Percentiles rank a stretch among this genome's conserved stretches.
phyloP scores from a whole-genome alignment of 2,329 filamentous ascomycete genomes.

The Fusarium sp. region DNA sequence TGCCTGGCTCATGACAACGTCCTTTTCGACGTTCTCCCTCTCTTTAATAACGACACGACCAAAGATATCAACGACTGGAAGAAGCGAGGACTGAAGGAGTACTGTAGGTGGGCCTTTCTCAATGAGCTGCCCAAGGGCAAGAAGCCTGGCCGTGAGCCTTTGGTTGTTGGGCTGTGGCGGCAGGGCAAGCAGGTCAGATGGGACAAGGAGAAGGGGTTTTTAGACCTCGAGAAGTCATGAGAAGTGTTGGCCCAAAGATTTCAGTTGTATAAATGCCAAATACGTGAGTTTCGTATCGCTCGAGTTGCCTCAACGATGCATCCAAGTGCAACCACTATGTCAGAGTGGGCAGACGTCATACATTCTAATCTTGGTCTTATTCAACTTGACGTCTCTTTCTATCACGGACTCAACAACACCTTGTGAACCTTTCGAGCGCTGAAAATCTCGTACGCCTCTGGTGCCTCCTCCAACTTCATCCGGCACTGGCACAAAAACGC shows the following conservation, averaged over 20 bases:
- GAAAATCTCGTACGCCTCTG: slow-evolving; percentile 15
- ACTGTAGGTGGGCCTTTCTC: not conserved
- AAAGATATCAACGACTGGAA: not conserved
- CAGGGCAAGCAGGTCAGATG: not conserved
- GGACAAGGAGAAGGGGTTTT: not conserved
- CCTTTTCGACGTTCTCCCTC: not conserved
- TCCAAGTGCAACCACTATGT: accelerated
- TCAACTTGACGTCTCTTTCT: not conserved
- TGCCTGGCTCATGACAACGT: not conserved
- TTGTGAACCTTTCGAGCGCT: slow-evolving; percentile 7
- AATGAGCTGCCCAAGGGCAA: not conserved
- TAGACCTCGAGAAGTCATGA: not conserved
- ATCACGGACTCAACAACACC: not conserved
- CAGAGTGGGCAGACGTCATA: not conserved
- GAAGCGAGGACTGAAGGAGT: not conserved
- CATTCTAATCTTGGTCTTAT: not conserved
- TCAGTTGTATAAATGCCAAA: not conserved
- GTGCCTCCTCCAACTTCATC: slow-evolving; percentile 16
- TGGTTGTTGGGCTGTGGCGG: not conserved
- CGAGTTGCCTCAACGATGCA: not conserved
- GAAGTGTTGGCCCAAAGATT: not conserved
- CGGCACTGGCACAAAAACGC: slow-evolving; percentile 8
- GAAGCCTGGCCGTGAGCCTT: not conserved
- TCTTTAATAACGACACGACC: not conserved
- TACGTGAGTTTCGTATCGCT: not conserved